Evolutionary conservation across 2,329 filamentous ascomycete species (phyloP).

Genomic region (Fusarium mexicanum): DNA sequence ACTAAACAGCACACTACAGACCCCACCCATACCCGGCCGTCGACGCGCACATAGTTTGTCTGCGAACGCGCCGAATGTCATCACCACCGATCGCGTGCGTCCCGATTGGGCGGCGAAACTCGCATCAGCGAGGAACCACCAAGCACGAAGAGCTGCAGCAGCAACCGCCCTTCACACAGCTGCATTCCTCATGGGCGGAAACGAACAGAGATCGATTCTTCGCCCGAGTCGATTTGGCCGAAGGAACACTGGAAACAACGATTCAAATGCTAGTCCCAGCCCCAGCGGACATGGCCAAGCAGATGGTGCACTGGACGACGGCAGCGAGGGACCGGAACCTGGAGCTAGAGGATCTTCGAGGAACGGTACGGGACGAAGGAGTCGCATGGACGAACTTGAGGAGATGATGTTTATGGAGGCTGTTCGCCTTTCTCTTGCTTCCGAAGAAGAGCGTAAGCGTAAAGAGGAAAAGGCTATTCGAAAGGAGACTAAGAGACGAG

Average conservation of each 20-base stretch:
- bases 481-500: conserved; percentile 86
- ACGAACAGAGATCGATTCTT: conserved; percentile 59
- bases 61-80: conserved; percentile 83
- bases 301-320: conserved; percentile 11
- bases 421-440: conserved; percentile 87
- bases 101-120: conserved; percentile 96
- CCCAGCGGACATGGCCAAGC: conserved; percentile 42
- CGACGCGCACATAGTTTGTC: conserved; percentile 72
- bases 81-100: conserved; percentile 90
- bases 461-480: conserved; percentile 66
- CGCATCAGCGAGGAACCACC: conserved; percentile 83
- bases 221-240: conserved; percentile 65
- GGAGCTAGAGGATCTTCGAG: conserved; percentile 36
- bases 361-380: conserved; percentile 47
- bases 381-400: conserved; percentile 85
- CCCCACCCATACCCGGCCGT: conserved; percentile 51
- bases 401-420: conserved; percentile 99
- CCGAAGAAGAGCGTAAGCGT: conserved; percentile 90
- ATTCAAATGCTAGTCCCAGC: conserved; percentile 43
- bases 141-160: conserved; percentile 86
- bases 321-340: conserved; percentile 38
- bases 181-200: conserved; percentile 85
- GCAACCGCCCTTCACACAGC: conserved; percentile 95
- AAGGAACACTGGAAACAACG: conserved; percentile 58
- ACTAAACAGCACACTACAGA: conserved; percentile 67